Percentiles rank a stretch among this genome's conserved stretches.
Evolutionary conservation across 108 stramenopile genomes (phyloP).

Genomic region (Hondaea fermentalgiana): DNA sequence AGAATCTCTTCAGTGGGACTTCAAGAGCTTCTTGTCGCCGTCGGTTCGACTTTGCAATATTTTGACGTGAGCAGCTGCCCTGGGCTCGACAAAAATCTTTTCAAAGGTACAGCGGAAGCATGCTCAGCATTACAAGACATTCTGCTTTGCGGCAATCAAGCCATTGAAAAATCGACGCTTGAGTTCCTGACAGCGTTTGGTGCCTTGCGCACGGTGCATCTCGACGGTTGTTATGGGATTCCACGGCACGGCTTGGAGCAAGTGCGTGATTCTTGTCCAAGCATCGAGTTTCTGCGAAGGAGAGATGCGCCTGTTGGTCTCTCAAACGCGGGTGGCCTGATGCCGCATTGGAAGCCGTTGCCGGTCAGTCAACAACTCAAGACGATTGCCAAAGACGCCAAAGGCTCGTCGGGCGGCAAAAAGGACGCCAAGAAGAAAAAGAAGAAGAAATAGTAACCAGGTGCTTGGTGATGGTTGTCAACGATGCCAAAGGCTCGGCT

Average conservation of each 20-base stretch:
- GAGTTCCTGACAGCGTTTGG: background rate
- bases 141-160: background rate
- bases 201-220: background rate
- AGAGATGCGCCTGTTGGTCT: background rate
- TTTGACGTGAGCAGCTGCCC: background rate
- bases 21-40: background rate
- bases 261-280: background rate
- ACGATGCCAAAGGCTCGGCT: too few relatives aligned
- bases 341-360: slow-evolving; percentile 1
- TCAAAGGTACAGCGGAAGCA: background rate
- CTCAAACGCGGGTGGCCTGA: background rate
- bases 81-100: background rate
- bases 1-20: background rate
- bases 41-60: background rate
- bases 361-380: background rate
- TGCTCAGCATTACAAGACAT: background rate
- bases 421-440: background rate
- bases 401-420: background rate
- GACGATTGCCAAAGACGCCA: background rate
- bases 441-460: background rate
- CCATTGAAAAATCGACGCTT: background rate
- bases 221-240: background rate
- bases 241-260: background rate
- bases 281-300: background rate
- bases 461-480: too few relatives aligned